phyloP scores from a whole-genome alignment of 805 yeast genomes.

The Torulaspora gathmanii region DNA sequence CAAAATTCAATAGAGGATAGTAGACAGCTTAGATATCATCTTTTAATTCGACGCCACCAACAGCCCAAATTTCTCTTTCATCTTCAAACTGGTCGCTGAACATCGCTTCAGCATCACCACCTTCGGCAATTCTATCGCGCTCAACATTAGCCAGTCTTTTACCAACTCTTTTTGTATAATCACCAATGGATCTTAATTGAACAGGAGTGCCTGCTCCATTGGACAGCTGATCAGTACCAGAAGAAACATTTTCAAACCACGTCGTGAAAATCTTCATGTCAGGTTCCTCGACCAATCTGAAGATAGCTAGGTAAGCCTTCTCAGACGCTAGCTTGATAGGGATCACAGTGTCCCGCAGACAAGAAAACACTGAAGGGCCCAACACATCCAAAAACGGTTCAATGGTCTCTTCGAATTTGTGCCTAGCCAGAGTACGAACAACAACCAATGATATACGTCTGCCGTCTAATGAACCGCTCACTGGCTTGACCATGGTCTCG shows the following conservation, averaged over 20 bases:
- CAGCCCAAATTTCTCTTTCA: slow-evolving; percentile 82
- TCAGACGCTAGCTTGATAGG: slow-evolving; percentile 95
- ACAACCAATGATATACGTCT: slow-evolving; percentile 76
- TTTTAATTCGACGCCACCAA: slow-evolving; percentile 59
- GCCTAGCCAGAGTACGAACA: slow-evolving; percentile 66
- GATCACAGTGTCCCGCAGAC: slow-evolving; percentile 81
- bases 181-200: slow-evolving; percentile 72
- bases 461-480: slow-evolving; percentile 63
- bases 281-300: slow-evolving; percentile 66
- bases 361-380: slow-evolving; percentile 70
- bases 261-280: slow-evolving; percentile 47
- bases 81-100: slow-evolving; percentile 83
- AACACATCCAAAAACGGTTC: slow-evolving; percentile 51
- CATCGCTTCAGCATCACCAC: slow-evolving; percentile 84
- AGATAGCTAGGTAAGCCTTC: slow-evolving; percentile 71
- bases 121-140: slow-evolving; percentile 80
- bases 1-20: not conserved
- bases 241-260: slow-evolving; percentile 54
- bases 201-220: slow-evolving; percentile 46
- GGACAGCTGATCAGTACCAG: slow-evolving; percentile 31
- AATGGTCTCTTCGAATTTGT: slow-evolving; percentile 47
- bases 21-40: slow-evolving; percentile 19
- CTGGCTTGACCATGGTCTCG: slow-evolving; percentile 47
- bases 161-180: slow-evolving; percentile 89
- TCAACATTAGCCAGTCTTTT: slow-evolving; percentile 78